phyloP scores from a whole-genome alignment of 768 basidiomycete genomes.

The Naganishia randhawae region DNA sequence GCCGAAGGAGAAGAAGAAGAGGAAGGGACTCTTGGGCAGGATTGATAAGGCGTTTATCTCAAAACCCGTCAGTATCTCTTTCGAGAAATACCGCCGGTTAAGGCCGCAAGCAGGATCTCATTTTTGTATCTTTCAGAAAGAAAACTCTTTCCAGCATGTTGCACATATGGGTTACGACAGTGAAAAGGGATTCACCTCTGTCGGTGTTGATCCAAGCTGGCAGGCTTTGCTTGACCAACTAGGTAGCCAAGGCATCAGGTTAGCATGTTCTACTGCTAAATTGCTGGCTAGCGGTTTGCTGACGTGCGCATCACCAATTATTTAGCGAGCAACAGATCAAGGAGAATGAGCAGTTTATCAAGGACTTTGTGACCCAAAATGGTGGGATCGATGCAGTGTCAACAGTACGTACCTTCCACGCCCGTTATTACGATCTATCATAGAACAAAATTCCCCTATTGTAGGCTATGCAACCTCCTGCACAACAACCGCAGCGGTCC shows the following conservation, averaged over 20 bases:
- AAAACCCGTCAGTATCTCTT: slow-evolving; percentile 55
- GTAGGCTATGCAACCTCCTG: slow-evolving; percentile 48
- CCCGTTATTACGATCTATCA: background rate
- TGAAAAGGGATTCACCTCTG: slow-evolving; percentile 78
- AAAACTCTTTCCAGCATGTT: slow-evolving; percentile 71
- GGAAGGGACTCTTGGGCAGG: slow-evolving; percentile 61
- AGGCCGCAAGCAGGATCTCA: background rate
- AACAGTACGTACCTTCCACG: background rate
- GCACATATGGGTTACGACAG: slow-evolving; percentile 93
- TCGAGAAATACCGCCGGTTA: background rate
- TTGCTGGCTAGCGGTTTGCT: background rate
- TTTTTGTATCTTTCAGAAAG: slow-evolving; percentile 34
- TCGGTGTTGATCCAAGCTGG: slow-evolving; percentile 89
- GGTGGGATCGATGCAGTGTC: slow-evolving; percentile 49
- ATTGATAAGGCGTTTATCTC: slow-evolving; percentile 93
- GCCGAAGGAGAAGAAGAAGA: slow-evolving; percentile 43
- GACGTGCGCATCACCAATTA: background rate
- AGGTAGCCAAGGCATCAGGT: slow-evolving; percentile 62
- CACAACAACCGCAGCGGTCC: background rate
- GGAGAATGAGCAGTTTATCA: slow-evolving; percentile 83
- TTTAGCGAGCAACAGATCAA: slow-evolving; percentile 59
- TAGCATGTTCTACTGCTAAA: slow-evolving; percentile 36
- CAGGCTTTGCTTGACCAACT: slow-evolving; percentile 65
- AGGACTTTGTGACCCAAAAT: slow-evolving; percentile 66
- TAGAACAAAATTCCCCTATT: background rate